phyloP scores from a whole-genome alignment of 768 basidiomycete species.

The Trametopsis cervina region DNA sequence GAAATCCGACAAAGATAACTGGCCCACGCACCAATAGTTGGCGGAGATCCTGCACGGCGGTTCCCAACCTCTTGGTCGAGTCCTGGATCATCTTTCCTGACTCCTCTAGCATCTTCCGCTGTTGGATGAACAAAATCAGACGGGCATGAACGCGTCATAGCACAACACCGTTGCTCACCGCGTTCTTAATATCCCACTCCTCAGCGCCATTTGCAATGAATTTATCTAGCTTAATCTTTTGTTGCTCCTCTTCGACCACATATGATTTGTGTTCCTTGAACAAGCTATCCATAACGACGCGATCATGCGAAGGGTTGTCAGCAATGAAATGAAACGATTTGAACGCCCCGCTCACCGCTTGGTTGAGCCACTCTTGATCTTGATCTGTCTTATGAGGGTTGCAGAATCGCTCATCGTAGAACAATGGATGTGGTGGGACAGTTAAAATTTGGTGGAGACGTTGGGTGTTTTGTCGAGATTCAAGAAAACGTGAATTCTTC shows the following conservation, averaged over 20 bases:
- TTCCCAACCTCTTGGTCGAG: conserved; percentile 51
- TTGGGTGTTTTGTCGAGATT: conserved; percentile 1
- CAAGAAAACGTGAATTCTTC: no score
- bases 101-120: conserved; percentile 71
- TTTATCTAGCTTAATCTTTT: conserved; percentile 53
- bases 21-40: conserved; percentile 56
- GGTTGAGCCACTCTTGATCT: conserved; percentile 65
- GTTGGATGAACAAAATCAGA: not conserved
- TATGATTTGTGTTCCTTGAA: conserved; percentile 65
- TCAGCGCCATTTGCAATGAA: conserved; percentile 50
- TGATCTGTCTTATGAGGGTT: conserved; percentile 57
- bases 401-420: conserved; percentile 41
- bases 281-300: conserved; percentile 16
- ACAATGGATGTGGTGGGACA: not conserved
- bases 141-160: not conserved
- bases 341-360: conserved; percentile 59
- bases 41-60: conserved; percentile 55
- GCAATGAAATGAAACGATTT: no score
- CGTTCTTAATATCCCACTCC: conserved; percentile 74
- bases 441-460: not conserved
- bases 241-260: conserved; percentile 54
- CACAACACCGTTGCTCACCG: conserved; percentile 35
- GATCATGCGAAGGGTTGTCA: not conserved
- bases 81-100: conserved; percentile 77
- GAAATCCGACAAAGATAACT: no score